Base-by-base conservation (phyloP, 2,329 filamentous ascomycete genomes). In the Penicillium occitanis region DNA sequence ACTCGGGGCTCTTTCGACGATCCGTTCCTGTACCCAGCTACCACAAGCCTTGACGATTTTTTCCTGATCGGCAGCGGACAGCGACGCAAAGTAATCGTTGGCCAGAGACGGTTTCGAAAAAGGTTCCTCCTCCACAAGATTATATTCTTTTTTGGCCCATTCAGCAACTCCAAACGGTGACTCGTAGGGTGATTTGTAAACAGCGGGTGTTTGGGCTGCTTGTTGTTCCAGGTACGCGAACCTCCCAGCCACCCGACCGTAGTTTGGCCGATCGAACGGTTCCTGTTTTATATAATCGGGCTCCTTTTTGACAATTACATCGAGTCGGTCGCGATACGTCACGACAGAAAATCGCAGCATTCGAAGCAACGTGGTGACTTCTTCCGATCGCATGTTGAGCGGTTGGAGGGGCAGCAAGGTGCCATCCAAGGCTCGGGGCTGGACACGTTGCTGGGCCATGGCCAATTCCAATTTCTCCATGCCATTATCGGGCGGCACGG, bases 261-360 rank as follows among this genome's bases (percentile, higher is more conserved):
- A 71, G 40, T 72, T 74, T n/a, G 71, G 69, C 44, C 72, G 73
- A 46, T 75, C 72, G 37, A 66, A 61, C 2, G 73, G 69, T 67
- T 77, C 75, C 68, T 72, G 71, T 63, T 76, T 77, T 61, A 71
- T 65, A 35, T 71, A 73, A 28, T 75, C 75, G 53, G 75, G 72
- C 67, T 78, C 76, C 66, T 76, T 77, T 68, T 77, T 77, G 63
- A 78, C 75, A 53, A 78, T 72, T 22, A 76, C 74, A 70, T 78
- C 77, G 46, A 79, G 70, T 51, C 75, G 73, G 69, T 79, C 73
- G 37, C 76, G 74, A 67, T 79, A 76, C 63, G 77, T 79, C 40
- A 79, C 73, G 33, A 80, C 70, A 10, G 78, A 80, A 69, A 80
- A 80, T 33, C 79, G 78, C 22, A 80, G 76, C 79, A 80, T 80